These are phyloP conservation scores for Zymoseptoria passerinii DNA, from an alignment of 2,329 filamentous ascomycete species.

Conservation along the genomic window DNA sequence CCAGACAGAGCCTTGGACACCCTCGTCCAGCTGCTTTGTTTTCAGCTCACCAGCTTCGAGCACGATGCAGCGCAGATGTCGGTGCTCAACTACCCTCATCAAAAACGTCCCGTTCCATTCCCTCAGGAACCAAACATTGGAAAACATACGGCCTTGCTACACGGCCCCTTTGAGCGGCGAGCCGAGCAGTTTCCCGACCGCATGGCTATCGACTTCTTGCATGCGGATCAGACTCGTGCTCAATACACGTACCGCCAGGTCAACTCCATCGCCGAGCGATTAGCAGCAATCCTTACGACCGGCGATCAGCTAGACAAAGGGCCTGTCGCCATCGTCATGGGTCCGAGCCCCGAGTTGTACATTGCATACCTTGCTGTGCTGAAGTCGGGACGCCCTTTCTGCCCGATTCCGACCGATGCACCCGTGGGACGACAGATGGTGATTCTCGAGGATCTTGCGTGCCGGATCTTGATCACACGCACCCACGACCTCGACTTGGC, in stretches of 20 bases:
- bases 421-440: conserved; percentile 7
- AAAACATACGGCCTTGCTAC: background rate
- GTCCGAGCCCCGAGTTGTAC: conserved; percentile 8
- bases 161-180: background rate
- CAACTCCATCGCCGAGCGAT: background rate
- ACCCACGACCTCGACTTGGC: background rate
- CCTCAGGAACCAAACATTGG: background rate
- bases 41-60: background rate
- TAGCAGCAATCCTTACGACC: background rate
- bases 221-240: background rate
- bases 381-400: conserved; percentile 11
- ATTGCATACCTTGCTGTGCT: conserved; percentile 11
- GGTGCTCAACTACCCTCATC: background rate
- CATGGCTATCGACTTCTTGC: background rate
- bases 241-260: background rate
- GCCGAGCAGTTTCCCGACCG: background rate
- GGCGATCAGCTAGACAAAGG: background rate
- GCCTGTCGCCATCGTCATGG: conserved; percentile 13
- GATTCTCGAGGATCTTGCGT: conserved; percentile 11
- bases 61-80: background rate
- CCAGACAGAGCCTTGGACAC: background rate
- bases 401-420: conserved; percentile 9
- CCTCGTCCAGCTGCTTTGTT: background rate
- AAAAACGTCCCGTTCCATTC: background rate
- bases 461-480: background rate